phyloP scores from a whole-genome alignment of 2,329 filamentous ascomycete species.

The Paraphaeosphaeria minitans region DNA sequence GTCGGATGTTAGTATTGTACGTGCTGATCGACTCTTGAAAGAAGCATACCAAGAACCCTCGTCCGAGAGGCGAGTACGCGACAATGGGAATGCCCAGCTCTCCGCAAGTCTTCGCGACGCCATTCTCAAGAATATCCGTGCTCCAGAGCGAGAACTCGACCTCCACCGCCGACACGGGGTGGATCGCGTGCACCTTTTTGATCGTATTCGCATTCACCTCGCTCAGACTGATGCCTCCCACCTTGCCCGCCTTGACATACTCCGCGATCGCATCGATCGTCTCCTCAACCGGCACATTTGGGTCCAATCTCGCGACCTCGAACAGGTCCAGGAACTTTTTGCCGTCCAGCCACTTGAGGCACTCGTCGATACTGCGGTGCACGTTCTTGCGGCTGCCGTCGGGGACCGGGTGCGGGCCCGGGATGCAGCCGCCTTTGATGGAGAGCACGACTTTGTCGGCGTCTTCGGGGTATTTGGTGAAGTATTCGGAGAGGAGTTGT shows the following conservation, averaged over 20 bases:
- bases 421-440: constrained; percentile 55
- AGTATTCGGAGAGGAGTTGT: constrained; percentile 57
- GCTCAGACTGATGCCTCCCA: constrained; percentile 54
- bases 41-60: constrained; percentile 57
- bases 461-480: constrained; percentile 57
- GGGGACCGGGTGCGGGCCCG: constrained; percentile 36
- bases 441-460: constrained; percentile 56
- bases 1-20: constrained; percentile 36
- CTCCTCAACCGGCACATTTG: constrained; percentile 51
- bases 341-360: constrained; percentile 50
- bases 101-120: constrained; percentile 60
- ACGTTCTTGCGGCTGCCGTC: constrained; percentile 51
- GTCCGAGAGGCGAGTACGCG: constrained; percentile 72
- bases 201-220: constrained; percentile 55
- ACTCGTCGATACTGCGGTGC: constrained; percentile 53
- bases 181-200: constrained; percentile 56
- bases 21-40: constrained; percentile 55
- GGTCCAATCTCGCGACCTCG: constrained; percentile 53
- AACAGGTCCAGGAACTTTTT: constrained; percentile 58
- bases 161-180: constrained; percentile 64
- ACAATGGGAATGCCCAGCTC: constrained; percentile 71
- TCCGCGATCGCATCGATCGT: constrained; percentile 50
- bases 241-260: constrained; percentile 48
- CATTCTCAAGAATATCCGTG: constrained; percentile 63
- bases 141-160: constrained; percentile 64